Conservation (phyloP, 208 protist species). For the Porcisia hertigi region DNA sequence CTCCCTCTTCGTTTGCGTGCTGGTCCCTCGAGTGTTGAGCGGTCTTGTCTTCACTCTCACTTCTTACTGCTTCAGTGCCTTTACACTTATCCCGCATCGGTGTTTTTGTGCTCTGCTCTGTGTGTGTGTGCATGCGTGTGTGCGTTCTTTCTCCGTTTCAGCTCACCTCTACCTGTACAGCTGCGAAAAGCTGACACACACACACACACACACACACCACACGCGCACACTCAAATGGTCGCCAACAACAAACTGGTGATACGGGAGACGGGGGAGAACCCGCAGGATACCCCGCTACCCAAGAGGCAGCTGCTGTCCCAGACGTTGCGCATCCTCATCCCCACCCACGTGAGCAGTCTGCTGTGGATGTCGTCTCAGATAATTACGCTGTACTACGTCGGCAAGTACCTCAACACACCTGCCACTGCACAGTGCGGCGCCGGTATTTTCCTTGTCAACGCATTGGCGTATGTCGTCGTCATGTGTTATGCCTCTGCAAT, state of each 20-base stretch:
- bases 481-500: slow-evolving; percentile 66
- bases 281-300: slow-evolving; percentile 25
- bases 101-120: no score
- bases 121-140: no score
- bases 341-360: slow-evolving; percentile 57
- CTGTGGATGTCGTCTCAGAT: slow-evolving; percentile 72
- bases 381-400: slow-evolving; percentile 61
- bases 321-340: slow-evolving; percentile 64
- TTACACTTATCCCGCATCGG: no score
- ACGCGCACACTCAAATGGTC: no score
- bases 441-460: slow-evolving; percentile 70
- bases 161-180: no score
- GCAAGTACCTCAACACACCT: slow-evolving; percentile 32
- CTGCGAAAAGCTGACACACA: no score
- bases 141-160: no score
- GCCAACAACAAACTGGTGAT: neutral
- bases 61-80: no score
- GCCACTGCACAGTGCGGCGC: slow-evolving; percentile 63
- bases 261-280: slow-evolving; percentile 17
- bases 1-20: no score
- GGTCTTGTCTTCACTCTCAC: no score
- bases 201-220: no score
- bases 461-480: slow-evolving; percentile 60
- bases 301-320: slow-evolving; percentile 28
- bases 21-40: no score